Evolutionary conservation across 139 green algal genomes (phyloP), one percentile per base, ranked within the genome.

Genomic region (Pseudopediastrum boryanum): DNA sequence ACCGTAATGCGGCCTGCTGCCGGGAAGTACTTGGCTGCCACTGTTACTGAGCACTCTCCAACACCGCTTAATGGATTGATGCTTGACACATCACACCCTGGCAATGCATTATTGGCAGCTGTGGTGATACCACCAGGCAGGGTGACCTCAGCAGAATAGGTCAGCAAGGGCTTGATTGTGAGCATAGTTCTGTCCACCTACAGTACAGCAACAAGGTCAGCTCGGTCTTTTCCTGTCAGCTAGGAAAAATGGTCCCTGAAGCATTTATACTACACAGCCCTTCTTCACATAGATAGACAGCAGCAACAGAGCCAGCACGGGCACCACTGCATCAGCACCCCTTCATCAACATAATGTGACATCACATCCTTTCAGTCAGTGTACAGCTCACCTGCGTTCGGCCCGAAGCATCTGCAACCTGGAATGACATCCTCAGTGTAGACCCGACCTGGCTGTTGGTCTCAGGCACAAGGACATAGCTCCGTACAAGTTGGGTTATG

Each of bases 401-500:
- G n/a, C 42, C 35, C 3, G 52, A 44, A 41, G n/a, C 46, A 43
- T 86, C 81, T 33, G 42, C 25, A 2, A 89, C 61, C 74, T 89
- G 85, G 56, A 73, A 88, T 33, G 61, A 76, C 25, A 83, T 31
- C 9, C 51, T 31, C 71, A 85, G 31, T 1, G 71, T 58, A 16
- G 35, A 48, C 5, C 80, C 80, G 19, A 58, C 66, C n/a, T 61
- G 19, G 10, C 19, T 33, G 42, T 77, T 79, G 31, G 78, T 48
- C 39, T 86, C 85, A 13, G 77, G 52, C 44, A 85, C 63, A 23
- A 89, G 78, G 0, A 39, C 13, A 0, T 67, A 25, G 27, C 64
- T 86, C n/a, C 75, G 81, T 19, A 86, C n/a, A 0, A 84, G 44
- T 0, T 82, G 29, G 0, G 51, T 13, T 25, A 83, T 64, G 21